These are phyloP conservation scores for Trichophyton rubrum DNA, from an alignment of 2,329 filamentous ascomycete species.

Conservation along the genomic window DNA sequence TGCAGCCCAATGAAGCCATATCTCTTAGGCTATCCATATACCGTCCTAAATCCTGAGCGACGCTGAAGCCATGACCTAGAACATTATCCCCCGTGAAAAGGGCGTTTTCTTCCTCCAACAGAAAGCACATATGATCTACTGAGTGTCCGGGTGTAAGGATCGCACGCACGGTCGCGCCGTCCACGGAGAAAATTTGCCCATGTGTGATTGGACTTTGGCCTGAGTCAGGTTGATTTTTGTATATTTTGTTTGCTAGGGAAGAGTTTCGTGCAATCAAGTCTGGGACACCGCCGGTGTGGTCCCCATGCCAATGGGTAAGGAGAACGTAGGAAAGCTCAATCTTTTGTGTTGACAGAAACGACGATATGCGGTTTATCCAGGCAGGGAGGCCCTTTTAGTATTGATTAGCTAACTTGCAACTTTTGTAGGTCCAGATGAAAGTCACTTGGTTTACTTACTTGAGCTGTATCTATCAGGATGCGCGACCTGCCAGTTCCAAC, in stretches of 20 bases:
- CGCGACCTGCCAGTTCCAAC: background rate
- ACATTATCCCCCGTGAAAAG: conserved; percentile 77
- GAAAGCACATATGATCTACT: conserved; percentile 59
- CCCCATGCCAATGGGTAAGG: background rate
- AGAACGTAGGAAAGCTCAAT: background rate
- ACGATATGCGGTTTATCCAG: background rate
- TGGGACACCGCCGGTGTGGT: background rate
- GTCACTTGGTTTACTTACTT: background rate
- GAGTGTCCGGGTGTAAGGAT: conserved; percentile 54
- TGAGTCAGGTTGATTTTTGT: conserved; percentile 47
- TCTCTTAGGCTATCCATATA: conserved; percentile 42
- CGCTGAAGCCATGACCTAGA: conserved; percentile 45
- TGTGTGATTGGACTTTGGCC: conserved; percentile 43
- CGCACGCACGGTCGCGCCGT: conserved; percentile 20
- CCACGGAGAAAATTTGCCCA: conserved; percentile 40
- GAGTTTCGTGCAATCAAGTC: background rate
- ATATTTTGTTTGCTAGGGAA: background rate
- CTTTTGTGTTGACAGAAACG: background rate
- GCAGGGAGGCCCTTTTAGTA: background rate
- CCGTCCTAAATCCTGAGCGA: conserved; percentile 27
- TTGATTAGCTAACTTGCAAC: background rate
- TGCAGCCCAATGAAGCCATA: conserved; percentile 39
- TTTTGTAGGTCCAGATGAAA: background rate
- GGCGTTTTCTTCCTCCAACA: conserved; percentile 57
- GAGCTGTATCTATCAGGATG: background rate